Base-by-base conservation (phyloP, 768 basidiomycete genomes). In the Podaxis pistillaris region DNA sequence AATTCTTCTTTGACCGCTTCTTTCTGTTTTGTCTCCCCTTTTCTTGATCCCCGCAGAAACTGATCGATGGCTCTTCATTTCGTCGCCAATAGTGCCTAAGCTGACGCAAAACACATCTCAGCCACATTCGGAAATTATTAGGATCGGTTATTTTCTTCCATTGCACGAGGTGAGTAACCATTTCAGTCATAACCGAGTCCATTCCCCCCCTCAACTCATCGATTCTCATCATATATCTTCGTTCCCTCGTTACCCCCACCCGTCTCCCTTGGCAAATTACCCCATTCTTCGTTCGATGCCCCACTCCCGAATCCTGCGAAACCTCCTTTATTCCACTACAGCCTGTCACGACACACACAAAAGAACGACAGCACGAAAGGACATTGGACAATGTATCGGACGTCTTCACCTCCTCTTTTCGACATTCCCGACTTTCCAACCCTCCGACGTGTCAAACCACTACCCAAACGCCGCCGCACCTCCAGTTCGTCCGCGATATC, bases 401-500 rank as follows among this genome's bases (percentile, higher is more conserved):
- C 76, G 69, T 58, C 68, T 28, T 73, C 82, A 68, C 82, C 86
- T 58, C 83, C 87, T 57, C 77, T 84, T 66, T 86, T 87, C 77
- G 88, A 89, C 75, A 76, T 81, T 61, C 82, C 86, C 66, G 87
- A 88, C 69, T 83, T 86, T 71, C 83, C 84, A 47, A 73, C 83
- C 41, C 75, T 86, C 57, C 81, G 90, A 67, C 79, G 86, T 65
- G 82, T 91, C 68, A 92, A 91, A 71, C 91, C 91, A 44, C 80
- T 91, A 46, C 90, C 91, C 28, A 91, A 91, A 76, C 84, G 91
- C 66, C 81, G 87, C 64, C 84, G 87, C 64, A 87, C 83, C 22
- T 12, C 57, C 46, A 9, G n/a, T 50, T 36, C 46, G 63, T 58
- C 61, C 56, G 12, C 63, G 52, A 53, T 24, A 38, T 11, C 50